These are phyloP conservation scores for Cladosporium velox DNA, from an alignment of 2,329 filamentous ascomycete genomes.

Conservation along the genomic window DNA sequence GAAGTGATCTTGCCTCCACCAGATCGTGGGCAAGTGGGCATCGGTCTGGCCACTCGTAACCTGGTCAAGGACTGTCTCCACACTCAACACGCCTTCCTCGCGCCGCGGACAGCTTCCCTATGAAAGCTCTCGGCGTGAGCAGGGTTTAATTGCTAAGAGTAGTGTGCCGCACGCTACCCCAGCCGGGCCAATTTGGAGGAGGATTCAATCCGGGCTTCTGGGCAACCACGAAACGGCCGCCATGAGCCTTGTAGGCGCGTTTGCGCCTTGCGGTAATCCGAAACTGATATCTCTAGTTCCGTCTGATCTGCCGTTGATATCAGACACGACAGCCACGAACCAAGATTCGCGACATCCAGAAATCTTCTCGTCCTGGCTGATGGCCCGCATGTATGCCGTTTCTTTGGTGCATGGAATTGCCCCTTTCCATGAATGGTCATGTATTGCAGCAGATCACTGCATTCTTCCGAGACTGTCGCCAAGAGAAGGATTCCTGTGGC, in stretches of 20 bases:
- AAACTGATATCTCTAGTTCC: neutral
- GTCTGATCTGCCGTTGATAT: slow-evolving; percentile 6
- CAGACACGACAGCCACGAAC: neutral
- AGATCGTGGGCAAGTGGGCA: neutral
- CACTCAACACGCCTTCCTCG: slow-evolving; percentile 5
- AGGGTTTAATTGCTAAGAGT: slow-evolving; percentile 8
- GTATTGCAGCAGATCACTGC: neutral
- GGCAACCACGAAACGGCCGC: slow-evolving; percentile 7
- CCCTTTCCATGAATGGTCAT: neutral
- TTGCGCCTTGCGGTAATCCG: slow-evolving; percentile 5
- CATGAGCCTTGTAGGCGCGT: slow-evolving; percentile 12
- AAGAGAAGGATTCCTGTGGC: neutral
- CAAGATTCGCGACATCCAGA: neutral
- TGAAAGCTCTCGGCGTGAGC: slow-evolving; percentile 2
- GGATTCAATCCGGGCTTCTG: slow-evolving; percentile 14
- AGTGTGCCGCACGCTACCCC: slow-evolving; percentile 13
- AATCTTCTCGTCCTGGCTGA: neutral
- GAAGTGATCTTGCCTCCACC: neutral
- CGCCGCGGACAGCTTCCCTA: slow-evolving; percentile 5
- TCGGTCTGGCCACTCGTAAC: neutral
- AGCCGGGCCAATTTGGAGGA: neutral
- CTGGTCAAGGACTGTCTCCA: neutral
- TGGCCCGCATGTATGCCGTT: neutral
- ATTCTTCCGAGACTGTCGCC: neutral
- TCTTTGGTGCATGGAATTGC: neutral